phyloP scores from a whole-genome alignment of 1,284 basidiomycete species.

The Wolfiporia cocos region DNA sequence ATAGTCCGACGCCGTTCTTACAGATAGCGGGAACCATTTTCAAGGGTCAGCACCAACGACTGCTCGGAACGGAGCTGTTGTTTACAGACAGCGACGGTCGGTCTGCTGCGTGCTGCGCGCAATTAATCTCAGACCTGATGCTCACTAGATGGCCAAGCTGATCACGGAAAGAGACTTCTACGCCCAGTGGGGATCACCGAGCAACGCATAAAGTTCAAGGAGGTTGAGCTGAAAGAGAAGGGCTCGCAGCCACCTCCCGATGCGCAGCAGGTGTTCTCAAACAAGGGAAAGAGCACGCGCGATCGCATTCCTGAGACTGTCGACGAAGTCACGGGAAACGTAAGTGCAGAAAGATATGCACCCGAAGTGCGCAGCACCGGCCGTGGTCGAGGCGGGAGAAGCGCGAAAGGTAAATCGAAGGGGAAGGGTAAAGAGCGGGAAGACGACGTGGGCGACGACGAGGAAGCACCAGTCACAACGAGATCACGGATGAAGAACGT shows the following conservation, averaged over 20 bases:
- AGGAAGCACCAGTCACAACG: too few relatives aligned
- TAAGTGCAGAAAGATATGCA: neutral
- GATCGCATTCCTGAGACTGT: constrained; percentile 4
- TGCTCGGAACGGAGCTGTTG: constrained; percentile 68
- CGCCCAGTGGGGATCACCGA: constrained; percentile 51
- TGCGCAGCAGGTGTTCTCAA: neutral
- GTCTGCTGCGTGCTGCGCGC: neutral
- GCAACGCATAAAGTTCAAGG: constrained; percentile 58
- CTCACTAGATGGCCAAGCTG: constrained; percentile 18
- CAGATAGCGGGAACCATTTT: constrained; percentile 70
- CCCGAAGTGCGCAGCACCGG: neutral
- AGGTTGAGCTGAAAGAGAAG: constrained; percentile 49
- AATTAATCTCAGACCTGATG: neutral
- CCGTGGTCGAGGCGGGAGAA: constrained; percentile 1
- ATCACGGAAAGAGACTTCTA: constrained; percentile 41
- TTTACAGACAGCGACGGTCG: constrained; percentile 60
- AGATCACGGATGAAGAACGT: too few relatives aligned
- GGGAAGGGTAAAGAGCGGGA: constrained; percentile 7
- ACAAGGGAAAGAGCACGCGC: constrained; percentile 6
- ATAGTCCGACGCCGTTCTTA: constrained; percentile 66
- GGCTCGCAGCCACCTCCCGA: constrained; percentile 4
- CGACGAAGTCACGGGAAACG: constrained; percentile 4
- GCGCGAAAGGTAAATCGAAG: constrained; percentile 7
- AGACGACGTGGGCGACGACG: constrained; percentile 3
- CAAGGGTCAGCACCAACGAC: constrained; percentile 55